Base-by-base conservation (phyloP, 257 asterid genomes). In the Buddleja alternifolia region DNA sequence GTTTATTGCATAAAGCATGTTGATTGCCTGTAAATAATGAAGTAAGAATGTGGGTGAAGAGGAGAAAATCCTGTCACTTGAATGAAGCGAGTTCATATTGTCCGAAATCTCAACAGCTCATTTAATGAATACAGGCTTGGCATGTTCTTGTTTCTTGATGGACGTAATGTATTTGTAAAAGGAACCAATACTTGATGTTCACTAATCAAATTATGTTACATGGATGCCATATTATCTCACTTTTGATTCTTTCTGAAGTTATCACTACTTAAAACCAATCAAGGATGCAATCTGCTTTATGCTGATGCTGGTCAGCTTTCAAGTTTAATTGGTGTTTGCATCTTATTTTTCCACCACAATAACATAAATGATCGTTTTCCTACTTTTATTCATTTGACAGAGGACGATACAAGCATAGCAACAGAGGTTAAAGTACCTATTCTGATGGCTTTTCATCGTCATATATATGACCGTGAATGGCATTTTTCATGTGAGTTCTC, bases 381-480 rank as follows among this genome's bases (percentile, higher is more conserved):
- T 20, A 32, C 10, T 29, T 29, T 72, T 59, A 20, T 74, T 70
- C 37, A 37, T 32, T 39, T 82, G 83, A 60, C 90, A 90, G 98
- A 92, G 95, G 98, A 92, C 47, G 98, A 93, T 71, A 93, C 97
- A 29, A 86, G 96, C 85, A 83, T 93, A 71, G 85, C 83, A 45
- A 77, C 93, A 0, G 97, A 93, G 62, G 84, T 88, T 62, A 93
- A 93, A 84, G 90, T 86, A 34, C 95, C 98, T 40, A 88, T 93
- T 73, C 76, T 90, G 80, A 81, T 67, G 78, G 84, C 83, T 74
- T 93, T 93, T 70, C 95, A 93, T 75, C 92, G 77, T 37, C 96
- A 88, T 73, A 73, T 93, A 61, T 90, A 86, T 65, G 83, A 93
- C 70, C 83, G 80, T 29, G 92, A 85, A n/a, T 93, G 97, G 97